Base-by-base conservation (phyloP, 2,329 filamentous ascomycete genomes). In the Colletotrichum lini region DNA sequence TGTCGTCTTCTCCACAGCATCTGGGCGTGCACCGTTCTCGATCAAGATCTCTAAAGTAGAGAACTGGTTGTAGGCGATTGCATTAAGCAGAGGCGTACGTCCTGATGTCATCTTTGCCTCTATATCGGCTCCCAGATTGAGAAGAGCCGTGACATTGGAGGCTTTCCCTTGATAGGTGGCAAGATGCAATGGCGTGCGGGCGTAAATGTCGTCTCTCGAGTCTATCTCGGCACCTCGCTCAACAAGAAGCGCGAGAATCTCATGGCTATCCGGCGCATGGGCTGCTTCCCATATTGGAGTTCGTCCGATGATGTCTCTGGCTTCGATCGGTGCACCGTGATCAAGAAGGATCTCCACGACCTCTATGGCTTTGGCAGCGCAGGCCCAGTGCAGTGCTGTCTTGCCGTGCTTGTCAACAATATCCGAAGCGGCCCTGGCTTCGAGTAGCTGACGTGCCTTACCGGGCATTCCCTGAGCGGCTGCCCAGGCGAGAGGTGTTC, bases 241-340 rank as follows among this genome's bases (percentile, higher is more conserved):
- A 2, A 50, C 8, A 2, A 62, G 42, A 18, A 62, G 59, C 7
- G n/a, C 38, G 16, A 62, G 21, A 1, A 62, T 40, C 12, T 40
- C 44, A 2, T 15, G 26, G 44, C 59, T 62, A 4, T 40, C 18
- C 4, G 45, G 15, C 16, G 38, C 59, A 8, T 52, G 18, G 7
- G 59, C 59, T 52, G 45, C 40, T 40, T 52, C 45, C 13, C 38
- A 38, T 8, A 62, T 13, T 2, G 59, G 44, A 13, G 75, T 78
- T 38, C 74, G 76, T 42, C 75, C 77, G 35, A 75, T 75, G 52
- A 78, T 75, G 67, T 78, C 77, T 30, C 66, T 64, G 56, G 64
- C 73, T 26, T 77, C 73, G 5, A 79, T 72, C 60, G 78, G 73
- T 47, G 76, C 73, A 26, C 58, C 50, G 63, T 70, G 72, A 54